These are phyloP conservation scores for Coniosporium apollinis DNA, from an alignment of 495 filamentous ascomycete genomes.

Conservation along the genomic window DNA sequence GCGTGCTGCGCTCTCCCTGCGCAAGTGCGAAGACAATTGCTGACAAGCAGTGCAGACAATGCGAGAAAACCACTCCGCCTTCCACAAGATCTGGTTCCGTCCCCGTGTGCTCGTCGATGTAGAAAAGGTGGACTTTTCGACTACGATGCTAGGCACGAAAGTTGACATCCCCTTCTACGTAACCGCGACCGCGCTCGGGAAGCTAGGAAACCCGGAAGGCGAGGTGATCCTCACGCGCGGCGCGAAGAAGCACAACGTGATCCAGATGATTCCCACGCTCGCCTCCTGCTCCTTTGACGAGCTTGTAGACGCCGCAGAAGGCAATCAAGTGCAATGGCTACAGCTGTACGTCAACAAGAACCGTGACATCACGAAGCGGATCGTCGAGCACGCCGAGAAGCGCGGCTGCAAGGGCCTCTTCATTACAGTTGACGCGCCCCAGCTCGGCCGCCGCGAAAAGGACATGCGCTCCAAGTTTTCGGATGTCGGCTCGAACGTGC, in stretches of 20 bases:
- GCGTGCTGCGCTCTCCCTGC: background rate
- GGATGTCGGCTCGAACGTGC: slow-evolving; percentile 72
- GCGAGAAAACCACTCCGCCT: slow-evolving; percentile 91
- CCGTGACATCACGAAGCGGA: slow-evolving; percentile 73
- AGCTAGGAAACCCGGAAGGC: slow-evolving; percentile 76
- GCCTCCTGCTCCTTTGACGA: slow-evolving; percentile 97
- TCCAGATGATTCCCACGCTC: slow-evolving; percentile 97
- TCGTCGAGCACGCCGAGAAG: slow-evolving; percentile 79
- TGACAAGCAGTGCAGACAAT: slow-evolving; percentile 71
- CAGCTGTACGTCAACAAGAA: slow-evolving; percentile 99
- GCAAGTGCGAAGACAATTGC: too few relatives aligned
- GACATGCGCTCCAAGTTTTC: slow-evolving; percentile 87
- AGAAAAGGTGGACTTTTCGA: slow-evolving; percentile 65
- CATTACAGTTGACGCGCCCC: slow-evolving; percentile 96
- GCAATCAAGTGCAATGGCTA: slow-evolving; percentile 84
- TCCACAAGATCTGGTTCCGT: slow-evolving; percentile 95
- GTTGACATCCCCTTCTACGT: slow-evolving; percentile 77
- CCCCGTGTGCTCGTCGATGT: slow-evolving; percentile 76
- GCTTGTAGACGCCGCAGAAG: slow-evolving; percentile 69
- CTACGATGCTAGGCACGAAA: slow-evolving; percentile 81
- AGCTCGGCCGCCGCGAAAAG: slow-evolving; percentile 88
- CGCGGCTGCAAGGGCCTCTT: slow-evolving; percentile 92
- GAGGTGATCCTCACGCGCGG: slow-evolving; percentile 80
- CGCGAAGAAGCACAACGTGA: slow-evolving; percentile 66
- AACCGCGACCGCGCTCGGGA: slow-evolving; percentile 81